Conservation (phyloP, 345 rosid genomes). For the Reutealis trisperma region DNA sequence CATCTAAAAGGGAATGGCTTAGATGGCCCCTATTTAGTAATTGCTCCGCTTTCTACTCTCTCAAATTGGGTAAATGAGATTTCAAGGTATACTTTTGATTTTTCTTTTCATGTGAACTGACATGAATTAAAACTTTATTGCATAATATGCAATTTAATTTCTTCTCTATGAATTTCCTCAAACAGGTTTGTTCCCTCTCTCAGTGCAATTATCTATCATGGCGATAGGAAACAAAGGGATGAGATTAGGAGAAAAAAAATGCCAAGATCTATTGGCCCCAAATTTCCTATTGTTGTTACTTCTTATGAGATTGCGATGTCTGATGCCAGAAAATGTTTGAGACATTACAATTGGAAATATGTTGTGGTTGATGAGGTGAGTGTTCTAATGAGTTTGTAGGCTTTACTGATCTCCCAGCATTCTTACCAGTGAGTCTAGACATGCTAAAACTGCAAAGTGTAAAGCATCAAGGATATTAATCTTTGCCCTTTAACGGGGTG, state of each 20-base stretch:
- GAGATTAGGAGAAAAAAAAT: slow-evolving; percentile 66
- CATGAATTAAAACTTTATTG: not conserved
- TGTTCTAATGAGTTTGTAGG: slow-evolving; percentile 12
- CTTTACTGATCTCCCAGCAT: not conserved
- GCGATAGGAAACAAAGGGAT: slow-evolving; percentile 61
- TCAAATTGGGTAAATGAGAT: slow-evolving; percentile 92
- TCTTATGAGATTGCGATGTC: slow-evolving; percentile 86
- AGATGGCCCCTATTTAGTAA: slow-evolving; percentile 85
- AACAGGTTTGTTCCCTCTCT: slow-evolving; percentile 79
- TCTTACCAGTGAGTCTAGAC: not conserved
- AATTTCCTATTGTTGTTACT: slow-evolving; percentile 80
- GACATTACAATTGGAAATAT: slow-evolving; percentile 85
- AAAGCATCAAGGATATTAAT: not conserved
- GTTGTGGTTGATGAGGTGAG: slow-evolving; percentile 92
- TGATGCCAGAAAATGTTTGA: slow-evolving; percentile 67
- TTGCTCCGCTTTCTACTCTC: slow-evolving; percentile 98
- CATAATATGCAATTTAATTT: not conserved
- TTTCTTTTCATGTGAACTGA: slow-evolving; percentile 11
- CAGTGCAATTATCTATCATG: slow-evolving; percentile 81
- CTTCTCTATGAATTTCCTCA: not conserved
- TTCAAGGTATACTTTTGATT: slow-evolving; percentile 49
- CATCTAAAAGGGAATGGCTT: slow-evolving; percentile 85
- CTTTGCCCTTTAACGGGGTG: not conserved
- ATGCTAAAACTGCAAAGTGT: not conserved
- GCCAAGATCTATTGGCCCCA: slow-evolving; percentile 72